Evolutionary conservation across 768 basidiomycete genomes (phyloP).

Genomic region (Tulasnella sp.): DNA sequence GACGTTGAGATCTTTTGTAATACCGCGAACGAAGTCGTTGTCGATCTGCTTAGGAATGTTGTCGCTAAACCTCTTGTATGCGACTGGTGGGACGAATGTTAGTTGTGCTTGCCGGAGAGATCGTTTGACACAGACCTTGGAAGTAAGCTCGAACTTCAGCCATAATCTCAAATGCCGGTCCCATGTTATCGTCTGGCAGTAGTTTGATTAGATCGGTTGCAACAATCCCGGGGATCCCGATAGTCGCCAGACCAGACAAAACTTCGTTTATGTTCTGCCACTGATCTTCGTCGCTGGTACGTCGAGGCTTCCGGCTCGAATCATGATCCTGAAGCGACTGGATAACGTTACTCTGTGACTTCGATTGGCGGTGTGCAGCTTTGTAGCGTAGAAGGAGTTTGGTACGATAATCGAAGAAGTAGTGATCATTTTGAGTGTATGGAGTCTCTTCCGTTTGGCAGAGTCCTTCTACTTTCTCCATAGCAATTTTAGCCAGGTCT

Average conservation of each 20-base stretch:
- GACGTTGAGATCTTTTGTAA: constrained; percentile 41
- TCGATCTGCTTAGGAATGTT: constrained; percentile 62
- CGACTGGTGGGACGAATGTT: constrained; percentile 48
- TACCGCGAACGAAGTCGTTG: constrained; percentile 57
- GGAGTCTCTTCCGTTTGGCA: constrained; percentile 17
- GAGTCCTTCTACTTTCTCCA: constrained; percentile 5
- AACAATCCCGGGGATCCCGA: constrained; percentile 51
- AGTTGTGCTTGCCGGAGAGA: neutral
- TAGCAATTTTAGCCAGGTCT: neutral
- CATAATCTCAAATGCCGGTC: constrained; percentile 33
- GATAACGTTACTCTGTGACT: constrained; percentile 5
- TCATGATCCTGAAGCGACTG: neutral
- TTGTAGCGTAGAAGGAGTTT: constrained; percentile 28
- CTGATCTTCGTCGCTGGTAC: neutral
- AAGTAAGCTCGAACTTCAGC: constrained; percentile 30
- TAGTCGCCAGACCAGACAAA: constrained; percentile 43
- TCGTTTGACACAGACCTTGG: constrained; percentile 14
- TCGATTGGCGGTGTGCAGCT: constrained; percentile 23
- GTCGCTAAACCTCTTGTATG: constrained; percentile 64
- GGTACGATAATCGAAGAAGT: constrained; percentile 24
- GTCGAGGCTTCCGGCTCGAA: neutral
- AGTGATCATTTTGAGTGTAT: constrained; percentile 32
- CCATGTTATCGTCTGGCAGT: constrained; percentile 27
- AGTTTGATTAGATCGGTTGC: constrained; percentile 46
- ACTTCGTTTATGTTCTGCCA: constrained; percentile 26